These are phyloP conservation scores for Citrullus colocynthis DNA, from an alignment of 306 rosid genomes.

Conservation along the genomic window DNA sequence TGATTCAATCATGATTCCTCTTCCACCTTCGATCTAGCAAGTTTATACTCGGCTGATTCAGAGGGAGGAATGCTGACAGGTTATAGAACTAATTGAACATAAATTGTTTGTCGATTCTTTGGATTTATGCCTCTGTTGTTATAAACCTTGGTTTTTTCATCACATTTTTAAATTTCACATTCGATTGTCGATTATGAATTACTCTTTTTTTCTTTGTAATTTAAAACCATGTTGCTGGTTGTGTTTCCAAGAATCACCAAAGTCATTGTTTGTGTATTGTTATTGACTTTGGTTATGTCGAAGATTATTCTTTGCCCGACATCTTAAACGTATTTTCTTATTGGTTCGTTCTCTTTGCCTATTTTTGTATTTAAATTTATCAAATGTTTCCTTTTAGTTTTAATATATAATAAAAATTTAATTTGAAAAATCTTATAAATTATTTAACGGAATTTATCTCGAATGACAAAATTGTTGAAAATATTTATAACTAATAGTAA, in stretches of 20 bases:
- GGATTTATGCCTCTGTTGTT: not conserved
- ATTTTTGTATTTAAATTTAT: not conserved
- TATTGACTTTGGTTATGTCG: not conserved
- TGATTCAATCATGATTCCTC: not conserved
- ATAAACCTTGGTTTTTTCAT: not conserved
- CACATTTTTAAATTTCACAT: not conserved
- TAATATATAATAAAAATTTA: no score
- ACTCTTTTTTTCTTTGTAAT: not conserved
- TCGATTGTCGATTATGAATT: not conserved
- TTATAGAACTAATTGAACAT: slow-evolving; percentile 4
- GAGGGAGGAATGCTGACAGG: not conserved
- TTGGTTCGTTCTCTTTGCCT: not conserved
- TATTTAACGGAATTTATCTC: no score
- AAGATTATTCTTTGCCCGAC: not conserved
- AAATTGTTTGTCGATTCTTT: not conserved
- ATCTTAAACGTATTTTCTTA: not conserved
- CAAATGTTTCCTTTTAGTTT: no score
- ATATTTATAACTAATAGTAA: no score
- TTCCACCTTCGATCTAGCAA: not conserved
- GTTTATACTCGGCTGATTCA: not conserved
- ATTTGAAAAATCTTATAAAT: no score
- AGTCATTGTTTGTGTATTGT: not conserved
- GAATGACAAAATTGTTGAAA: no score
- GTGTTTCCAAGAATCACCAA: not conserved
- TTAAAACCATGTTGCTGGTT: not conserved